A percentile compares a stretch with the other conserved stretches of the same genome.
Conservation (phyloP, 495 filamentous ascomycete genomes). For the Sabuloglossum arenarium region DNA sequence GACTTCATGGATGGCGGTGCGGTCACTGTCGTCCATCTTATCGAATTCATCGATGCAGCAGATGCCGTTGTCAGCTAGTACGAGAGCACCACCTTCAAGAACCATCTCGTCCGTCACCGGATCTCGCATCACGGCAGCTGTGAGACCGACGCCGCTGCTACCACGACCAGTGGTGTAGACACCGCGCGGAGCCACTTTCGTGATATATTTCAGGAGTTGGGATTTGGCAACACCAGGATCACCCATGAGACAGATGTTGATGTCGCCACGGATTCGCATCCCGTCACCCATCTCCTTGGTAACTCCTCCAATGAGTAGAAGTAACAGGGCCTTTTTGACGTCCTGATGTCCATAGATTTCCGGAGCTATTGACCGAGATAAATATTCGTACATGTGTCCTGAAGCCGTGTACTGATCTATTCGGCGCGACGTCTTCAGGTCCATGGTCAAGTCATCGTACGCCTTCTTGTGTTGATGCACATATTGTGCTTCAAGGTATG, state of each 20-base stretch:
- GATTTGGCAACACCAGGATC: conserved; percentile 99
- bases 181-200: conserved; percentile 89
- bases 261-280: conserved; percentile 94
- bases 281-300: conserved; percentile 95
- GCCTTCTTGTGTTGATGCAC: conserved; percentile 93
- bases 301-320: conserved; percentile 88
- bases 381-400: conserved; percentile 83
- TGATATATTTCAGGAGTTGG: conserved; percentile 91
- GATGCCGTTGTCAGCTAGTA: conserved; percentile 92
- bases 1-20: conserved; percentile 97
- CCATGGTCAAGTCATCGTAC: conserved; percentile 69
- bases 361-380: conserved; percentile 87
- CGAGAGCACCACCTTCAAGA: conserved; percentile 85
- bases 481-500: conserved; percentile 87
- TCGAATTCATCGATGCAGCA: conserved; percentile 99
- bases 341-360: conserved; percentile 94
- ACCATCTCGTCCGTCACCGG: conserved; percentile 99
- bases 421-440: conserved; percentile 51
- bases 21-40: conserved; percentile 96
- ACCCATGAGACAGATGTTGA: conserved; percentile 98
- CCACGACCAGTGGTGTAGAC: conserved; percentile 96
- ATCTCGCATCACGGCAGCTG: conserved; percentile 94
- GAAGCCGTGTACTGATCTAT: conserved; percentile 63
- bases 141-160: conserved; percentile 90
- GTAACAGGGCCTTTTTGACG: conserved; percentile 90